These are phyloP conservation scores for Pichia scutulata DNA, from an alignment of 805 yeast species.

Conservation along the genomic window DNA sequence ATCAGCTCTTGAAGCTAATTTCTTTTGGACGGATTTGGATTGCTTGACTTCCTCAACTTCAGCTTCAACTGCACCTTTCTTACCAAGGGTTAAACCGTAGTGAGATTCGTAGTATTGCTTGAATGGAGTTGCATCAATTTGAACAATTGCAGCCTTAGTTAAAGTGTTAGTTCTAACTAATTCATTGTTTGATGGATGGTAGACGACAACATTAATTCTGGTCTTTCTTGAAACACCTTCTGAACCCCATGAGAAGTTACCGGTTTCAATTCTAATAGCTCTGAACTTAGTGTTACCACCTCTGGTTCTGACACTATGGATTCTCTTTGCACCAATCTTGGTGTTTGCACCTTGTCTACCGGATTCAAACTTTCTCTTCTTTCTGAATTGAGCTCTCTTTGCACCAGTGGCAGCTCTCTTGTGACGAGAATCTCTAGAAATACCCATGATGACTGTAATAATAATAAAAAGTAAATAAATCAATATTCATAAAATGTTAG, in stretches of 20 bases:
- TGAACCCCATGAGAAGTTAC: slow-evolving; percentile 99
- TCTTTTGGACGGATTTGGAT: slow-evolving; percentile 79
- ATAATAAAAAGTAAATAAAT: slow-evolving; percentile 3
- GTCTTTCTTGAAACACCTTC: slow-evolving; percentile 98
- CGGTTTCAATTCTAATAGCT: slow-evolving; percentile 98
- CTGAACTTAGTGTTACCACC: slow-evolving; percentile 99
- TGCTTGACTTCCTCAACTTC: slow-evolving; percentile 54
- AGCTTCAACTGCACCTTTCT: slow-evolving; percentile 52
- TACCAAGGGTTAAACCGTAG: slow-evolving; percentile 92
- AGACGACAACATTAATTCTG: slow-evolving; percentile 95
- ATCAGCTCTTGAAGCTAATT: slow-evolving; percentile 88
- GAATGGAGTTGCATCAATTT: slow-evolving; percentile 99
- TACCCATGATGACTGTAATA: slow-evolving; percentile 71
- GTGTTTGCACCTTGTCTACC: slow-evolving; percentile 99
- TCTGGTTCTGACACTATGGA: slow-evolving; percentile 98
- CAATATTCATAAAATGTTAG: slow-evolving; percentile 1
- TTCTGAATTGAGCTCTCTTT: slow-evolving; percentile 99
- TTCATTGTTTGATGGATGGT: slow-evolving; percentile 99
- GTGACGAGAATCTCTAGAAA: slow-evolving; percentile 99
- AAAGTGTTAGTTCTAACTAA: slow-evolving; percentile 99
- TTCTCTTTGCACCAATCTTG: slow-evolving; percentile 98
- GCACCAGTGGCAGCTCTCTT: slow-evolving; percentile 99
- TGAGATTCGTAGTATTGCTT: slow-evolving; percentile 98
- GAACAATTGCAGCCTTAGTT: slow-evolving; percentile 98
- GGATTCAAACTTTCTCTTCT: slow-evolving; percentile 99